Conservation (phyloP, 768 basidiomycete genomes). For the Trametes cinnabarina region DNA sequence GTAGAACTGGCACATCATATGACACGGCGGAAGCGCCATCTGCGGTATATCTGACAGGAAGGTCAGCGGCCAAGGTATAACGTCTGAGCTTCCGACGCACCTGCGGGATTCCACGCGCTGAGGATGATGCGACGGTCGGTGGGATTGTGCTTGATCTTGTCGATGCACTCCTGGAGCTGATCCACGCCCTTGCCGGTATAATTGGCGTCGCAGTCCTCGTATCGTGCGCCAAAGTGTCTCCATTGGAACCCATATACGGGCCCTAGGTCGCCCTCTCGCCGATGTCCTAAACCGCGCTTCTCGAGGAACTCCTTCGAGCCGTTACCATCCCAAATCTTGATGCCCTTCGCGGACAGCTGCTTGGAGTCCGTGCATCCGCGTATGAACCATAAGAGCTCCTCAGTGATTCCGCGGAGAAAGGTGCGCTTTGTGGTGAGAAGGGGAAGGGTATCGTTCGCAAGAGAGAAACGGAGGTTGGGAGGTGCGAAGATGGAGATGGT, state of each 20-base stretch:
- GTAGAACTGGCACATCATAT: conserved; percentile 99
- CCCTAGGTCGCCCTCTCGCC: conserved; percentile 89
- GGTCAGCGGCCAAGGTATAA: neutral
- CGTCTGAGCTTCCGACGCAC: conserved; percentile 42
- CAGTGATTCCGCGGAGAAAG: conserved; percentile 86
- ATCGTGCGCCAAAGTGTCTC: conserved; percentile 90
- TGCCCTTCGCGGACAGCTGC: conserved; percentile 71
- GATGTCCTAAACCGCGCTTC: conserved; percentile 75
- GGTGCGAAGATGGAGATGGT: conserved; percentile 93
- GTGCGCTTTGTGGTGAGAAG: conserved; percentile 95
- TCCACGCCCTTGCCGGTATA: conserved; percentile 88
- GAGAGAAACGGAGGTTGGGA: conserved; percentile 84
- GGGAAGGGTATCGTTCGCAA: conserved; percentile 71
- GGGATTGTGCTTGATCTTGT: conserved; percentile 89
- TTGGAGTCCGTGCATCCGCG: conserved; percentile 80
- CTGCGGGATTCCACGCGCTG: conserved; percentile 97
- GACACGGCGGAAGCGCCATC: conserved; percentile 98
- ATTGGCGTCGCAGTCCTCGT: conserved; percentile 68
- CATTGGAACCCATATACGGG: conserved; percentile 98
- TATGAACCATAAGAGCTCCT: conserved; percentile 95
- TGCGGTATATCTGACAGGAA: conserved; percentile 75
- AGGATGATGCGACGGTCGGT: conserved; percentile 93
- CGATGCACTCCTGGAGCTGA: conserved; percentile 84
- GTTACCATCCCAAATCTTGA: conserved; percentile 99
- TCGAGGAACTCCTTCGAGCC: conserved; percentile 87